Percentiles rank a stretch among this genome's conserved stretches.
phyloP scores from a whole-genome alignment of 2,329 filamentous ascomycete genomes.

The Sodiomyces alkalinus region DNA sequence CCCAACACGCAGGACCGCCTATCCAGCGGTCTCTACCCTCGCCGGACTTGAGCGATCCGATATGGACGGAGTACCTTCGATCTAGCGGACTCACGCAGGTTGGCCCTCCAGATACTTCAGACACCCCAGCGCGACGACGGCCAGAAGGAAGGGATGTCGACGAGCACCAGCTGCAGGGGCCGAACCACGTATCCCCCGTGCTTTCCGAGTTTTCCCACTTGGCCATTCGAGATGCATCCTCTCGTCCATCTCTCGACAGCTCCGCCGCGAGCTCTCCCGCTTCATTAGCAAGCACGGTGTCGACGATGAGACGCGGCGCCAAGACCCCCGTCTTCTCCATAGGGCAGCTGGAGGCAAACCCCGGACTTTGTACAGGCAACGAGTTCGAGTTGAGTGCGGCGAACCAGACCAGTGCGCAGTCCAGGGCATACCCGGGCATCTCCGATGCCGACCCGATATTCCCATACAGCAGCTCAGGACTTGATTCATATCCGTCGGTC shows the following conservation, averaged over 20 bases:
- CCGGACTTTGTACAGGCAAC: too few relatives aligned
- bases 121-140: too few relatives aligned
- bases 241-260: conserved; percentile 7
- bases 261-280: conserved; percentile 6
- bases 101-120: too few relatives aligned
- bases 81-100: conserved; percentile 12
- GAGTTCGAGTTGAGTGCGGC: too few relatives aligned
- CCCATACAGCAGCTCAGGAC: conserved; percentile 14
- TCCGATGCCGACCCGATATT: conserved; percentile 18
- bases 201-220: conserved; percentile 24
- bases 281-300: conserved; percentile 9
- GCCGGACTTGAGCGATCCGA: conserved; percentile 18
- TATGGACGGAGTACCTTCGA: conserved; percentile 17
- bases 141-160: too few relatives aligned
- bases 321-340: conserved; percentile 36
- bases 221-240: conserved; percentile 10
- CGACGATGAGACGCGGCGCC: conserved; percentile 26
- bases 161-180: conserved; percentile 1
- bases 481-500: conserved; percentile 9
- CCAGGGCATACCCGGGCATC: too few relatives aligned
- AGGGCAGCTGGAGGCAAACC: conserved; percentile 29
- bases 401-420: too few relatives aligned
- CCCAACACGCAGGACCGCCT: too few relatives aligned
- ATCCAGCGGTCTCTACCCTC: too few relatives aligned
- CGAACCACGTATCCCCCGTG: conserved; percentile 11